Conservation (phyloP, 2,329 filamentous ascomycete genomes). For the Beauveria rudraprayagi region DNA sequence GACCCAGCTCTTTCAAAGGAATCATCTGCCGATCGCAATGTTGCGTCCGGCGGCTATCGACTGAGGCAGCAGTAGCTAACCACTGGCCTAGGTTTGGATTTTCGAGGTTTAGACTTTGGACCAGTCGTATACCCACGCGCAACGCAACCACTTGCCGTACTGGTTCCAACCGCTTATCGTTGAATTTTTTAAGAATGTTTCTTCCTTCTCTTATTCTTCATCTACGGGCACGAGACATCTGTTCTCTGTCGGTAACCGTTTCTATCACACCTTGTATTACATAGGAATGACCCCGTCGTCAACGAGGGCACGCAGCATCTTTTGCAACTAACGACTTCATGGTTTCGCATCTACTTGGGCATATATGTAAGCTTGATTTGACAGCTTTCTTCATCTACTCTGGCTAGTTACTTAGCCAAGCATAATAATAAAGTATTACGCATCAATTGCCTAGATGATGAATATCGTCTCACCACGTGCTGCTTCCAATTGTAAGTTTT, state of each 20-base stretch:
- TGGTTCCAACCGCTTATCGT: conserved; percentile 1
- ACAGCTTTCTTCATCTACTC: conserved; percentile 6
- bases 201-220: conserved; percentile 6
- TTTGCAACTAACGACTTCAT: conserved; percentile 16
- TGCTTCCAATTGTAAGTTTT: not conserved
- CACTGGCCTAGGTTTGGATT: conserved; percentile 36
- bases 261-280: conserved; percentile 4
- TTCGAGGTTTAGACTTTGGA: conserved; percentile 31
- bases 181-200: conserved; percentile 8
- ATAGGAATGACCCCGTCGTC: not conserved
- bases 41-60: not conserved
- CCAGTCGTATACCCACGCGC: conserved; percentile 19
- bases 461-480: no score
- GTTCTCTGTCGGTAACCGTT: not conserved
- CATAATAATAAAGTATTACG: conserved; percentile 2
- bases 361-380: not conserved
- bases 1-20: not conserved
- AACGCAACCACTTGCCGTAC: not conserved
- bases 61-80: conserved; percentile 1
- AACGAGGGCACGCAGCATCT: not conserved
- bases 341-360: conserved; percentile 5
- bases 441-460: not conserved
- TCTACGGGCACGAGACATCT: not conserved
- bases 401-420: not conserved
- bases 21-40: not conserved